Evolutionary conservation across 148 eudicot species (phyloP).

Genomic region (Cornus suecica): DNA sequence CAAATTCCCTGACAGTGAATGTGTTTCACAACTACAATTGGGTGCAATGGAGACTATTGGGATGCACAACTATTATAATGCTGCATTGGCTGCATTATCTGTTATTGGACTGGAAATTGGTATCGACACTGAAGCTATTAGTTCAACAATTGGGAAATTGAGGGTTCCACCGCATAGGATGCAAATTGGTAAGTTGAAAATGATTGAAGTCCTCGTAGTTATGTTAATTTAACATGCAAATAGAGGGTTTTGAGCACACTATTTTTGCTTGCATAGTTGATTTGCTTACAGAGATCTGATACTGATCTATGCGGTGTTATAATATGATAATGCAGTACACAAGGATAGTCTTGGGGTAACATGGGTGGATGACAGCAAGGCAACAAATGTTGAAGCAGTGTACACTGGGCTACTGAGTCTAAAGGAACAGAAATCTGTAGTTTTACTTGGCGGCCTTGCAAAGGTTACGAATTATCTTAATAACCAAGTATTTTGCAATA

Average conservation of each 20-base stretch:
- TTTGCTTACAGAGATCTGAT: neutral
- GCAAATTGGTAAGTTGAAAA: slow-evolving; percentile 12
- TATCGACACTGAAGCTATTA: slow-evolving; percentile 5
- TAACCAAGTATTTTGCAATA: neutral
- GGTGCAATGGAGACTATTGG: slow-evolving; percentile 9
- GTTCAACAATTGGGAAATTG: slow-evolving; percentile 12
- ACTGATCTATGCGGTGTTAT: neutral
- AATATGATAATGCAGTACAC: slow-evolving; percentile 6
- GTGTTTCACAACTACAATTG: slow-evolving; percentile 10
- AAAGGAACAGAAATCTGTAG: slow-evolving; percentile 2
- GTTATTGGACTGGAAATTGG: slow-evolving; percentile 14
- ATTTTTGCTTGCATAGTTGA: neutral
- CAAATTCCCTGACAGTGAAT: neutral
- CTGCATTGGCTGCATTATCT: slow-evolving; percentile 14
- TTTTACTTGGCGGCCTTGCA: slow-evolving; percentile 17
- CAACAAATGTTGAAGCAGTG: slow-evolving; percentile 14
- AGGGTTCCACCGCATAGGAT: slow-evolving; percentile 14
- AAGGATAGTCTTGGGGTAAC: slow-evolving; percentile 7
- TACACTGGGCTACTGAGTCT: slow-evolving; percentile 15
- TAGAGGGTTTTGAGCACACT: no score
- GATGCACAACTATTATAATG: slow-evolving; percentile 9
- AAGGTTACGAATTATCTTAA: neutral
- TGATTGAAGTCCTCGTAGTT: neutral
- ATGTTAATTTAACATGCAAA: neutral
- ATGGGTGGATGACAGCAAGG: slow-evolving; percentile 21